Evolutionary conservation across 768 basidiomycete genomes (phyloP).

Genomic region (Psilocybe azurescens): DNA sequence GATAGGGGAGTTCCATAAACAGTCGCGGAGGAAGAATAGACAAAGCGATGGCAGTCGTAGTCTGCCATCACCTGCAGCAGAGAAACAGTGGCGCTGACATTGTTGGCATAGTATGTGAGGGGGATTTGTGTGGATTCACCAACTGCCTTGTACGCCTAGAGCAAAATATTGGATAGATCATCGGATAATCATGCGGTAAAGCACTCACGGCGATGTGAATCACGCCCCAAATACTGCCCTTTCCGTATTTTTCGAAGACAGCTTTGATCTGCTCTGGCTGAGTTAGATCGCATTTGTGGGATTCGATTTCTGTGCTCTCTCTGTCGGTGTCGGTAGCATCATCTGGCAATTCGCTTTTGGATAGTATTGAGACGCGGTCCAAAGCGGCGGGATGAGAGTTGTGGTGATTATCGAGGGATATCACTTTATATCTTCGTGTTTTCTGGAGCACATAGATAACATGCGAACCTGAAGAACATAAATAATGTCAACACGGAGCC

Average conservation of each 20-base stretch:
- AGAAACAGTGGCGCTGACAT: conserved; percentile 86
- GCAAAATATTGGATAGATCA: background rate
- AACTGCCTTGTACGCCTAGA: conserved; percentile 94
- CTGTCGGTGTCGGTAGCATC: conserved; percentile 71
- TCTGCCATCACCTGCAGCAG: conserved; percentile 88
- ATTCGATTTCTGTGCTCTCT: conserved; percentile 76
- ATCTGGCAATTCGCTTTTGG: conserved; percentile 70
- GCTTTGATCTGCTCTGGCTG: conserved; percentile 69
- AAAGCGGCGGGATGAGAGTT: conserved; percentile 86
- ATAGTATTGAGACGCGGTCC: conserved; percentile 78
- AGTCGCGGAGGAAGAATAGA: conserved; percentile 98
- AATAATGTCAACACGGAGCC: conserved; percentile 17
- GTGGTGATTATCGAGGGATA: conserved; percentile 94
- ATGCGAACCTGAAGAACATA: conserved; percentile 76
- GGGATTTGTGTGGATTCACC: conserved; percentile 96
- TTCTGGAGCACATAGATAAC: conserved; percentile 87
- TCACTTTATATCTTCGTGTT: conserved; percentile 89
- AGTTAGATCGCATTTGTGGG: conserved; percentile 76
- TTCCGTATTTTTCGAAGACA: conserved; percentile 85
- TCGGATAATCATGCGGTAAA: background rate
- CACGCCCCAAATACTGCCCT: conserved; percentile 95
- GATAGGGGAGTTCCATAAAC: conserved; percentile 91
- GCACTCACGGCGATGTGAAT: conserved; percentile 88
- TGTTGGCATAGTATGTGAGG: conserved; percentile 91
- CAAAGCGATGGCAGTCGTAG: conserved; percentile 83